phyloP scores from a whole-genome alignment of 768 basidiomycete genomes.

The Auriculariales sp. region DNA sequence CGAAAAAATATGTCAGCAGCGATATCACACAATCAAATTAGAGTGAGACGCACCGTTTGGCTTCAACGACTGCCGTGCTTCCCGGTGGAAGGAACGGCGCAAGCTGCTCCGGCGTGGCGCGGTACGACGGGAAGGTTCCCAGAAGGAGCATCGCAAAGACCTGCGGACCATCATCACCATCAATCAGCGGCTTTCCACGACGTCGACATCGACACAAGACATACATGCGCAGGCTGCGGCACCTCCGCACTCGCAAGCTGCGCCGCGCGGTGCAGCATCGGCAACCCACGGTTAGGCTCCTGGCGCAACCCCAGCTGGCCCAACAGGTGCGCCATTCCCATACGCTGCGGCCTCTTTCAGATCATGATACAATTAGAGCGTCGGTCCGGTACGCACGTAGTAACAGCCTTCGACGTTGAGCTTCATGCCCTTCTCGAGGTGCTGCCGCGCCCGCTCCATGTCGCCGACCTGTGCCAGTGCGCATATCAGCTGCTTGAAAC shows the following conservation, averaged over 20 bases:
- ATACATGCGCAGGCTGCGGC: constrained; percentile 67
- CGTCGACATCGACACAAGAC: not conserved
- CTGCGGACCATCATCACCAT: not conserved
- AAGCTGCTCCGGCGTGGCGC: constrained; percentile 35
- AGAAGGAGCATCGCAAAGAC: constrained; percentile 80
- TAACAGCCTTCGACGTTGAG: constrained; percentile 63
- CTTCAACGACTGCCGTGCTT: constrained; percentile 39
- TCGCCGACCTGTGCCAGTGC: constrained; percentile 34
- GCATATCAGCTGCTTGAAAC: not conserved
- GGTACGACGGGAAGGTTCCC: constrained; percentile 49
- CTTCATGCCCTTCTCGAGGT: constrained; percentile 73
- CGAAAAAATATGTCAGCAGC: no score
- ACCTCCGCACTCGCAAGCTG: constrained; percentile 54
- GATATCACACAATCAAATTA: no score
- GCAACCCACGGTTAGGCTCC: constrained; percentile 42
- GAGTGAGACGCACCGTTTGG: no score
- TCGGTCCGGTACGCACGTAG: constrained; percentile 51
- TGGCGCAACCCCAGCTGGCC: constrained; percentile 63
- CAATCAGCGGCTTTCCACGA: not conserved
- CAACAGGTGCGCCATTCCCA: constrained; percentile 86
- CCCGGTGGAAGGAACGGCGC: constrained; percentile 38
- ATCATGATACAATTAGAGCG: constrained; percentile 1
- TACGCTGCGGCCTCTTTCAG: constrained; percentile 33
- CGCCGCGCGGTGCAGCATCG: constrained; percentile 66
- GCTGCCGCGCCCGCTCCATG: constrained; percentile 54